Evolutionary conservation across 352 stramenopile genomes (phyloP).

Genomic region (Peronospora tabacina): DNA sequence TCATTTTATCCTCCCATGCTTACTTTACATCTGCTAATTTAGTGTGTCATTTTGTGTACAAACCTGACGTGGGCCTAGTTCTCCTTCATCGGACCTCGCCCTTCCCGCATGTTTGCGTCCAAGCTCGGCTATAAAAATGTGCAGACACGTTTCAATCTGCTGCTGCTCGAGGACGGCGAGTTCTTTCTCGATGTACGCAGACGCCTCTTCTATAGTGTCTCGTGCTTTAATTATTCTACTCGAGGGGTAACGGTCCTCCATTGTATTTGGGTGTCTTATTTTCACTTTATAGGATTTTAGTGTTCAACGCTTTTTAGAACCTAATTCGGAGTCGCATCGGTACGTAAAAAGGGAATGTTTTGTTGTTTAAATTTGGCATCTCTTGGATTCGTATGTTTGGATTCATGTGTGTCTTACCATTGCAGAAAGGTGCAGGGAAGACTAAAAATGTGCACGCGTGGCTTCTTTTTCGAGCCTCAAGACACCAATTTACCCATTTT

Average conservation of each 20-base stretch:
- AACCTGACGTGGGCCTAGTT: not conserved
- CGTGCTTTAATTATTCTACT: not conserved
- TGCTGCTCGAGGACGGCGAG: constrained; percentile 91
- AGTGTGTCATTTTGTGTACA: constrained; percentile 5
- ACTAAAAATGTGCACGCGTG: constrained; percentile 84
- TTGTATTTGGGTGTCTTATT: constrained; percentile 1
- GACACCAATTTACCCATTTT: constrained; percentile 74
- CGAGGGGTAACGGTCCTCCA: not conserved
- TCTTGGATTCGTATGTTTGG: not conserved
- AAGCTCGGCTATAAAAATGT: constrained; percentile 39
- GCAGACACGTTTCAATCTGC: constrained; percentile 87
- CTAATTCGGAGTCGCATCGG: constrained; percentile 43
- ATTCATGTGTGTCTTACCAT: constrained; percentile 1
- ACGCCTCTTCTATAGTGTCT: not conserved
- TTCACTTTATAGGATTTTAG: constrained; percentile 62
- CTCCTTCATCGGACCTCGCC: not conserved
- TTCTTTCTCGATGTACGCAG: constrained; percentile 87
- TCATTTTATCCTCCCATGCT: no score
- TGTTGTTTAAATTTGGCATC: not conserved
- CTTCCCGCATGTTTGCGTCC: constrained; percentile 30
- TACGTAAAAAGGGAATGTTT: constrained; percentile 9
- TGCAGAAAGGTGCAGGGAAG: constrained; percentile 65
- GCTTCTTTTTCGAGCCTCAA: constrained; percentile 89
- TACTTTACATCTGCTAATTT: not conserved
- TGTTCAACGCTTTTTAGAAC: constrained; percentile 66